Percentiles rank a stretch among this genome's conserved stretches.
These are phyloP conservation scores for Xylariaceae sp. DNA, from an alignment of 2,329 filamentous ascomycete species.

Conservation along the genomic window DNA sequence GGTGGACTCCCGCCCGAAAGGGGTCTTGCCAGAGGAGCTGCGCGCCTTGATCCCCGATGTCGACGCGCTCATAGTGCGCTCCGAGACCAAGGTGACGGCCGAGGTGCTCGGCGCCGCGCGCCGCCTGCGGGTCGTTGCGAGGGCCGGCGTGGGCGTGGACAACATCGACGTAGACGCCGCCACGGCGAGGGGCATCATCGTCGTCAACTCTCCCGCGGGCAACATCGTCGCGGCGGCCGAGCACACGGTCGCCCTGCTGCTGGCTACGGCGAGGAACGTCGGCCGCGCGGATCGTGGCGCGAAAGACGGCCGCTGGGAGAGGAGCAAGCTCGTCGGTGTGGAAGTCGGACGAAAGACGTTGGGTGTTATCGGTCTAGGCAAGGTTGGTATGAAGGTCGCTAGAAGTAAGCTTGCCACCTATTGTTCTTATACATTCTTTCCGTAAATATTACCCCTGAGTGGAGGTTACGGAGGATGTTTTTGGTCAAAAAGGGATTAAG, in stretches of 20 bases:
- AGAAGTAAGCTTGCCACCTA: conserved; percentile 12
- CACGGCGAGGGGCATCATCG: conserved; percentile 67
- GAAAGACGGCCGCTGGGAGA: conserved; percentile 70
- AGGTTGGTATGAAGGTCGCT: conserved; percentile 75
- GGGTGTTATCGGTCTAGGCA: conserved; percentile 74
- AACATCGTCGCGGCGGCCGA: conserved; percentile 79
- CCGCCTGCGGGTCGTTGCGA: conserved; percentile 70
- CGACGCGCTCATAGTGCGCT: conserved; percentile 72
- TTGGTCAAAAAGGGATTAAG: too few relatives aligned
- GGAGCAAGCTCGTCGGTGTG: conserved; percentile 67
- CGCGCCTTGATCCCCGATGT: conserved; percentile 63
- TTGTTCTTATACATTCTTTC: not conserved
- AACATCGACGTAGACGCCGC: conserved; percentile 73
- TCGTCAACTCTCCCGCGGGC: conserved; percentile 73
- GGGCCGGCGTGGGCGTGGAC: conserved; percentile 77
- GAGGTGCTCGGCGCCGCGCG: conserved; percentile 56
- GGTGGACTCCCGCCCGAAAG: conserved; percentile 60
- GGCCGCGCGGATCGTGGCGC: conserved; percentile 63
- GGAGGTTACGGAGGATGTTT: too few relatives aligned
- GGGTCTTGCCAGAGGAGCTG: conserved; percentile 58
- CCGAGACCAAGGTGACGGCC: conserved; percentile 74
- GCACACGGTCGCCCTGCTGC: conserved; percentile 68
- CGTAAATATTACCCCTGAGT: not conserved
- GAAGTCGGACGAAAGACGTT: conserved; percentile 74
- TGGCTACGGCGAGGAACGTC: conserved; percentile 69